A percentile compares a stretch with the other conserved stretches of the same genome.
Conservation (phyloP, 768 basidiomycete species). For the Pluteus cervinus region DNA sequence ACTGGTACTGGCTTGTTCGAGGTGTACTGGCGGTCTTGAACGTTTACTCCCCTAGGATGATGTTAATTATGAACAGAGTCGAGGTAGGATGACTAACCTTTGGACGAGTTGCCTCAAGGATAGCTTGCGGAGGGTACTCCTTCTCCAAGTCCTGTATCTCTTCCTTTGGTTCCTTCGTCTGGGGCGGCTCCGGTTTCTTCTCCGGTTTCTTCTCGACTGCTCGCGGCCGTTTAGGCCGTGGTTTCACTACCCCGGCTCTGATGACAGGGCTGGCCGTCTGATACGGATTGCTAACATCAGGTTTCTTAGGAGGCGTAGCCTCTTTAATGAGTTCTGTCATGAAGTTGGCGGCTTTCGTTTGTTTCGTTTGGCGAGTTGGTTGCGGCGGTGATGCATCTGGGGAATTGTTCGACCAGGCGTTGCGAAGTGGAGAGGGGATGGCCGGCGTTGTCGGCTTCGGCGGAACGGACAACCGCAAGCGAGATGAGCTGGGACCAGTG, state of each 20-base stretch:
- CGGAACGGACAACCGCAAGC: conserved; percentile 35
- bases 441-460: conserved; percentile 55
- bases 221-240: conserved; percentile 38
- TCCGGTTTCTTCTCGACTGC: conserved; percentile 25
- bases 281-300: conserved; percentile 74
- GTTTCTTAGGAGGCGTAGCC: conserved; percentile 55
- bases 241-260: conserved; percentile 34
- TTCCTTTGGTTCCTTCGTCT: conserved; percentile 22
- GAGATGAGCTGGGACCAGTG: conserved; percentile 7
- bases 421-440: conserved; percentile 68
- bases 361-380: conserved; percentile 32
- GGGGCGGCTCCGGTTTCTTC: conserved; percentile 16
- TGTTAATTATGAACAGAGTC: conserved; percentile 5
- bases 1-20: conserved; percentile 30
- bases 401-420: conserved; percentile 56
- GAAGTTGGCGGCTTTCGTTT: conserved; percentile 62
- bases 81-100: conserved; percentile 37
- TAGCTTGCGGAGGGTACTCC: conserved; percentile 51
- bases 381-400: conserved; percentile 26
- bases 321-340: conserved; percentile 70
- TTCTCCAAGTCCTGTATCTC: conserved; percentile 20
- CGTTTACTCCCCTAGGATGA: conserved; percentile 65
- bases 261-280: conserved; percentile 64
- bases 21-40: conserved; percentile 59
- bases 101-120: conserved; percentile 74